These are phyloP conservation scores for Pisolithus sp. DNA, from an alignment of 768 basidiomycete genomes.

Conservation along the genomic window DNA sequence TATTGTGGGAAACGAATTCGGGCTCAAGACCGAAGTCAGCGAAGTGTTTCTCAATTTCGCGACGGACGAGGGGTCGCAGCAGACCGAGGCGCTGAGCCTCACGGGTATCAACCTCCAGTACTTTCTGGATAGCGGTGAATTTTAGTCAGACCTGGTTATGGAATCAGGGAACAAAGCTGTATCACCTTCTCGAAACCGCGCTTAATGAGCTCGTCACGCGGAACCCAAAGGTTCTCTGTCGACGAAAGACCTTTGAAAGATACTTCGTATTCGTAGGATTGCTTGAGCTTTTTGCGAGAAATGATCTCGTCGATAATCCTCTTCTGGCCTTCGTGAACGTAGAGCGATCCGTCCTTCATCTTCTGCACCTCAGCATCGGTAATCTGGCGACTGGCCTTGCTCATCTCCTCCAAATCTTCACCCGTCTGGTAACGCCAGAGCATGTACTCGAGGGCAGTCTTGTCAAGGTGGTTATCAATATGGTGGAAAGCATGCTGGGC, in stretches of 20 bases:
- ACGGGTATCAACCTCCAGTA: constrained; percentile 93
- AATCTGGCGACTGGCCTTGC: constrained; percentile 85
- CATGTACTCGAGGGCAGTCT: constrained; percentile 99
- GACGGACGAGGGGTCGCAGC: constrained; percentile 92
- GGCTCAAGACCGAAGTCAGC: constrained; percentile 98
- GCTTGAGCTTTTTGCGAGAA: constrained; percentile 95
- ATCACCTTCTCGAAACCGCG: constrained; percentile 92
- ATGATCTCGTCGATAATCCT: constrained; percentile 89
- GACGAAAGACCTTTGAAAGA: constrained; percentile 93
- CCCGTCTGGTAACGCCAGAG: constrained; percentile 99
- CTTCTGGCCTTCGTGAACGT: constrained; percentile 92
- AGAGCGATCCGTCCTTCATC: constrained; percentile 91
- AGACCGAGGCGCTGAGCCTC: constrained; percentile 96
- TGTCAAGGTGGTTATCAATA: constrained; percentile 97
- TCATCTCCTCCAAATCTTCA: constrained; percentile 96
- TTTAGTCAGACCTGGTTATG: neutral
- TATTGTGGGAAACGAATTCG: constrained; percentile 99
- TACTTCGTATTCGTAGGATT: constrained; percentile 97
- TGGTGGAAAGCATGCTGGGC: constrained; percentile 99
- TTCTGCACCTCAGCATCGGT: constrained; percentile 82
- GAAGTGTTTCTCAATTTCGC: constrained; percentile 99
- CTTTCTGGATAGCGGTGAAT: constrained; percentile 51
- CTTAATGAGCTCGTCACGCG: constrained; percentile 95
- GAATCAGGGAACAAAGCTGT: constrained; percentile 3
- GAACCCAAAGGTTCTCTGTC: constrained; percentile 96